A percentile compares a stretch with the other conserved stretches of the same genome.
phyloP scores from a whole-genome alignment of 176 grass and related monocot genomes.

The Miscanthus lutarioriparius region DNA sequence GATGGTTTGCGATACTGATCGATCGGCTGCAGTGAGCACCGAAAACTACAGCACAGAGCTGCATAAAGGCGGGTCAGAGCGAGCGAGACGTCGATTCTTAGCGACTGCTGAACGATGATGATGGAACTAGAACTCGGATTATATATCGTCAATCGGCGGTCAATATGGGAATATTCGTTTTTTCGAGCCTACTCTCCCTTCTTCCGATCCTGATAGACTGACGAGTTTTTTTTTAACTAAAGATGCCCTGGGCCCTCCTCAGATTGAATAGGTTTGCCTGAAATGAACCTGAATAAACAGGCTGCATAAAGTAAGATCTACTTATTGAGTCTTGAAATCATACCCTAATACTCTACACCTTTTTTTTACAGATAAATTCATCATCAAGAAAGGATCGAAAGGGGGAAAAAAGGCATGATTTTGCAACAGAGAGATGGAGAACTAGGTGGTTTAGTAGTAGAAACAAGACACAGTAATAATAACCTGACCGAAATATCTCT shows the following conservation, averaged over 20 bases:
- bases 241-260: neutral
- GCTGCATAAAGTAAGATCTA: neutral
- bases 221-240: neutral
- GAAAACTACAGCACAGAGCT: conserved; percentile 28
- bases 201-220: neutral
- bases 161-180: neutral
- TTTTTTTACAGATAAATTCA: neutral
- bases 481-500: conserved; percentile 25
- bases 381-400: neutral
- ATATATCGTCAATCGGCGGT: neutral
- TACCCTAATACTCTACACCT: neutral
- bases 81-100: conserved; percentile 17
- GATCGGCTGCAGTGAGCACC: neutral
- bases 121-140: neutral
- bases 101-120: neutral
- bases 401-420: neutral
- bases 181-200: neutral
- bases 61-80: neutral
- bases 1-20: neutral
- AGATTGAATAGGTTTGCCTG: neutral
- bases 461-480: neutral
- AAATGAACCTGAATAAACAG: neutral
- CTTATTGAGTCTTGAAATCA: neutral
- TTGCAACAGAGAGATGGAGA: neutral
- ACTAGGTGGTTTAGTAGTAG: neutral